These are phyloP conservation scores for Quillaja saponaria DNA, from an alignment of 306 rosid genomes.

Conservation along the genomic window DNA sequence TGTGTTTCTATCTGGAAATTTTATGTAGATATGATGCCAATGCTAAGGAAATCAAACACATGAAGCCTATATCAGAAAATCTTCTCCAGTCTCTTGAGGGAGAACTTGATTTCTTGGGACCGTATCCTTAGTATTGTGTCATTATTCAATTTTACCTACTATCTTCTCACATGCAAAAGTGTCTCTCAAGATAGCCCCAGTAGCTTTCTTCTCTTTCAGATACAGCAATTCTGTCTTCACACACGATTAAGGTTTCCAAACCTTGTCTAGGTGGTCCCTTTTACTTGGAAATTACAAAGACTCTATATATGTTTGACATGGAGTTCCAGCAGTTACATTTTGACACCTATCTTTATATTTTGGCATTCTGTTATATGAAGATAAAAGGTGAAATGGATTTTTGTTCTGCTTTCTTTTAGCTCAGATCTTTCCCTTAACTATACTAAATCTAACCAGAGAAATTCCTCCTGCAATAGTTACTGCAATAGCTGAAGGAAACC, in stretches of 20 bases:
- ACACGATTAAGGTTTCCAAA: conserved; percentile 1
- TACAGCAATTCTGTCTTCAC: conserved; percentile 1
- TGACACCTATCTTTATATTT: conserved; percentile 4
- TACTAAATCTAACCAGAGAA: conserved; percentile 50
- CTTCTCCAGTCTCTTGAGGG: conserved; percentile 57
- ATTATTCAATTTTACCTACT: conserved; percentile 4
- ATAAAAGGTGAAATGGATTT: too few relatives aligned
- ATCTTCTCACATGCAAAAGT: too few relatives aligned
- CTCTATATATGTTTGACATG: conserved; percentile 17
- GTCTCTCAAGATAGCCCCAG: too few relatives aligned
- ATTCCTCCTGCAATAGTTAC: conserved; percentile 68
- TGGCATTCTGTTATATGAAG: conserved; percentile 15
- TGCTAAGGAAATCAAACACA: conserved; percentile 65
- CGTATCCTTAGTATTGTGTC: conserved; percentile 76
- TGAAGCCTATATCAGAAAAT: conserved; percentile 60
- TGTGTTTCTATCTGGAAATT: conserved; percentile 28
- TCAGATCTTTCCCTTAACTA: conserved; percentile 48
- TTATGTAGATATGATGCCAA: conserved; percentile 65
- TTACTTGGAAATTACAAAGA: conserved; percentile 8
- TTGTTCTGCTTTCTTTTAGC: too few relatives aligned
- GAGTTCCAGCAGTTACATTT: neutral
- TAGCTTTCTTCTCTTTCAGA: neutral
- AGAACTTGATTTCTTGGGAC: conserved; percentile 82
- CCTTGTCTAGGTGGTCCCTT: neutral
- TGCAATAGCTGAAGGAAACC: conserved; percentile 79